phyloP scores from a whole-genome alignment of 495 filamentous ascomycete genomes.

The Penicillium steckii region DNA sequence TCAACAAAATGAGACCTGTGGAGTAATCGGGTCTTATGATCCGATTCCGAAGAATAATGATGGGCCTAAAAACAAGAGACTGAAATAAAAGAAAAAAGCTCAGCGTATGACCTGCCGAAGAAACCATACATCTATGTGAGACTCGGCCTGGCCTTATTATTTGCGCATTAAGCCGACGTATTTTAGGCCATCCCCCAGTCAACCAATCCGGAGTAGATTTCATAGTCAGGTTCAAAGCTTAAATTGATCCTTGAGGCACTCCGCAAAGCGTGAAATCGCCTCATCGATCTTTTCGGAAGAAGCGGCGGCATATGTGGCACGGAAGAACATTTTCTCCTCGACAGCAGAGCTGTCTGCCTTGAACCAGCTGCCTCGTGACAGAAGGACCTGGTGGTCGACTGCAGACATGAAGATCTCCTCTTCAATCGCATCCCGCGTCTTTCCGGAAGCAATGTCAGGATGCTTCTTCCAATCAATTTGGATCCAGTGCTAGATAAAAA shows the following conservation, averaged over 20 bases:
- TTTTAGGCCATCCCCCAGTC: too few species aligned
- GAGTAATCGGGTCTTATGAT: too few species aligned
- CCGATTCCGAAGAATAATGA: too few species aligned
- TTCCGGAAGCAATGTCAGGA: constrained; percentile 54
- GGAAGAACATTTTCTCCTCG: constrained; percentile 69
- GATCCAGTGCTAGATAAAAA: constrained; percentile 69
- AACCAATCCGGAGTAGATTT: too few species aligned
- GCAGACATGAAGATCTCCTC: constrained; percentile 76
- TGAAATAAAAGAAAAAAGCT: too few species aligned
- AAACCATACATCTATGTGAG: too few species aligned
- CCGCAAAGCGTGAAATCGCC: constrained; percentile 74
- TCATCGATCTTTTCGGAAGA: constrained; percentile 70
- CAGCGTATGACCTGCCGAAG: too few species aligned
- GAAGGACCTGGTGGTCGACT: constrained; percentile 68
- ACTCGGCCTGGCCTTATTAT: too few species aligned
- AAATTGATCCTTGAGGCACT: constrained; percentile 67
- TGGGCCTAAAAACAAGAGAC: too few species aligned
- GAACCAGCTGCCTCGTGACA: constrained; percentile 89
- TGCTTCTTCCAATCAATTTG: constrained; percentile 73
- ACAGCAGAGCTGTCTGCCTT: constrained; percentile 53
- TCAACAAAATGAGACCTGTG: too few species aligned
- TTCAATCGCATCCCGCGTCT: constrained; percentile 68
- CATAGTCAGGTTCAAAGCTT: constrained; percentile 25
- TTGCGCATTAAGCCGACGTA: too few species aligned
- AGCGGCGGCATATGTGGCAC: constrained; percentile 84